Evolutionary conservation across 495 filamentous ascomycete species (phyloP).

Genomic region (Talaromyces liani): DNA sequence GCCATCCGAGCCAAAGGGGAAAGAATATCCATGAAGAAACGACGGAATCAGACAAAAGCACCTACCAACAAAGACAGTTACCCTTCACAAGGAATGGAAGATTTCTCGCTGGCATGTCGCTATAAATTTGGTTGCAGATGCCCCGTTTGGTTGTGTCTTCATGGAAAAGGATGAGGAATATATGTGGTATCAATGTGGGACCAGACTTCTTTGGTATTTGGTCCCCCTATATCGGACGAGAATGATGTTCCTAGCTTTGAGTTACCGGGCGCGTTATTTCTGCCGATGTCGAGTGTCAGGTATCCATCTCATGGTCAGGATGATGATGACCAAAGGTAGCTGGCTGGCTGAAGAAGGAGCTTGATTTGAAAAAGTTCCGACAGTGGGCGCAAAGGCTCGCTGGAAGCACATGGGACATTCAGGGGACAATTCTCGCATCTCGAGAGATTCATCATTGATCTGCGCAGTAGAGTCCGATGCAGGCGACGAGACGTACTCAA

Average conservation of each 20-base stretch:
- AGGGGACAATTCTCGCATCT: too few relatives aligned
- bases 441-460: too few relatives aligned
- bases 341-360: too few relatives aligned
- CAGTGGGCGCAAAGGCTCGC: too few relatives aligned
- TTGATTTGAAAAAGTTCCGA: too few relatives aligned
- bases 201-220: conserved; percentile 40
- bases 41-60: neutral
- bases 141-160: conserved; percentile 59
- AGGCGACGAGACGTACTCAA: too few relatives aligned
- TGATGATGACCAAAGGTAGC: too few relatives aligned
- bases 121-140: conserved; percentile 41
- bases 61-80: conserved; percentile 17
- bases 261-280: conserved; percentile 17
- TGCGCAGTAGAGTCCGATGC: too few relatives aligned
- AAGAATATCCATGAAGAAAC: conserved; percentile 15
- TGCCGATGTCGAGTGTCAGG: too few relatives aligned
- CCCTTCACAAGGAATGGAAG: conserved; percentile 37
- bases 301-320: too few relatives aligned
- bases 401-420: too few relatives aligned
- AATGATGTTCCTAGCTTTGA: conserved; percentile 4
- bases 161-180: conserved; percentile 58
- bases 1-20: conserved; percentile 14
- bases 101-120: conserved; percentile 25
- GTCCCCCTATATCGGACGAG: conserved; percentile 4
- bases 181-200: conserved; percentile 51